These are phyloP conservation scores for Xylaria cubensis DNA, from an alignment of 495 filamentous ascomycete species.

Conservation along the genomic window DNA sequence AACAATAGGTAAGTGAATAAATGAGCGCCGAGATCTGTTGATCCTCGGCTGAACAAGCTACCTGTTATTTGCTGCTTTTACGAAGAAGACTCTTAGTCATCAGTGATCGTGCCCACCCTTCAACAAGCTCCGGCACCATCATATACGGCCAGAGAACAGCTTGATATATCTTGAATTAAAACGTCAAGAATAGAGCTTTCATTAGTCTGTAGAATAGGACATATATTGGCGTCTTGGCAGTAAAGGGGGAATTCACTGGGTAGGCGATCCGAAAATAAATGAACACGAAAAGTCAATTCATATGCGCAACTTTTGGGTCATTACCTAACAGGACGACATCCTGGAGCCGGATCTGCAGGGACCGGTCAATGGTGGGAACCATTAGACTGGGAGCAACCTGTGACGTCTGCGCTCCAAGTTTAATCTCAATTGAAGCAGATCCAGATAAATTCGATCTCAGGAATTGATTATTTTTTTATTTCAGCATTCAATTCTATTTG, in stretches of 20 bases:
- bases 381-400: slow-evolving; percentile 3
- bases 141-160: neutral
- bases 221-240: neutral
- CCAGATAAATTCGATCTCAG: neutral
- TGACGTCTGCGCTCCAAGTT: slow-evolving; percentile 4
- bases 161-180: neutral
- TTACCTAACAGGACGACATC: neutral
- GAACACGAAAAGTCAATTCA: neutral
- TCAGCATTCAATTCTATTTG: neutral
- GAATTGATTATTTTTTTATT: neutral
- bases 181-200: neutral
- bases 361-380: neutral
- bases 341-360: slow-evolving; percentile 14
- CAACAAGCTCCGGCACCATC: neutral
- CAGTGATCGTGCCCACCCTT: no score
- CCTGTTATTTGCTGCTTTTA: no score
- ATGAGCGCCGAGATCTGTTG: neutral
- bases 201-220: neutral
- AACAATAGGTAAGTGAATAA: neutral
- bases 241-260: neutral
- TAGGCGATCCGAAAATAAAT: neutral
- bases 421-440: neutral
- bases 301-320: neutral
- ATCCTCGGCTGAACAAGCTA: neutral
- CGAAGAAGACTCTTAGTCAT: no score